A percentile compares a stretch with the other conserved stretches of the same genome.
These are phyloP conservation scores for Aschersonia sp. DNA, from an alignment of 2,329 filamentous ascomycete species.

Conservation along the genomic window DNA sequence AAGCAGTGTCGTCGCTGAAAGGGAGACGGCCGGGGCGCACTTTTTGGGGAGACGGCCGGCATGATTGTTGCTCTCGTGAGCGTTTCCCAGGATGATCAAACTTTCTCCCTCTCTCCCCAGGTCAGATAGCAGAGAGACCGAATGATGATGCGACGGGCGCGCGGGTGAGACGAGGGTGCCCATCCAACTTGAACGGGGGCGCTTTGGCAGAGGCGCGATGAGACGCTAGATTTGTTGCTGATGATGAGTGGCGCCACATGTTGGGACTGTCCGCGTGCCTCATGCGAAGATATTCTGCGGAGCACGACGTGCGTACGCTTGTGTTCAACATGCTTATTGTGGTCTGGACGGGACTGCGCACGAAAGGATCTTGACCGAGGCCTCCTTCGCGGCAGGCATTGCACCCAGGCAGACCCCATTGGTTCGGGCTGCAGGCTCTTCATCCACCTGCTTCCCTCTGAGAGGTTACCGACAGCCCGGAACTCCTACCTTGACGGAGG, in stretches of 20 bases:
- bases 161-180: no score
- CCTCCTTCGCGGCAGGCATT: neutral
- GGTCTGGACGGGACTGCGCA: neutral
- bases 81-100: no score
- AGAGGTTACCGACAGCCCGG: conserved; percentile 6
- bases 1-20: no score
- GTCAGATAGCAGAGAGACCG: neutral
- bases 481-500: conserved; percentile 2
- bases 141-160: neutral
- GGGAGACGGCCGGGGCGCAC: no score
- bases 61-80: no score
- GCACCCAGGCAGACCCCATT: neutral
- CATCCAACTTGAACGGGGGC: neutral
- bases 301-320: neutral
- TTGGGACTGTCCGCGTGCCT: neutral
- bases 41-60: no score
- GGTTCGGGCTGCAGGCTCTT: neutral
- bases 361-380: neutral
- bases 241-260: neutral
- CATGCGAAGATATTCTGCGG: neutral
- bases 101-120: neutral
- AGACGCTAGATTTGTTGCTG: neutral
- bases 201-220: neutral
- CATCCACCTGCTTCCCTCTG: neutral
- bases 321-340: neutral